Evolutionary conservation across 345 rosid species (phyloP), one percentile per base, ranked within the genome.

Genomic region (Populus tremula): DNA sequence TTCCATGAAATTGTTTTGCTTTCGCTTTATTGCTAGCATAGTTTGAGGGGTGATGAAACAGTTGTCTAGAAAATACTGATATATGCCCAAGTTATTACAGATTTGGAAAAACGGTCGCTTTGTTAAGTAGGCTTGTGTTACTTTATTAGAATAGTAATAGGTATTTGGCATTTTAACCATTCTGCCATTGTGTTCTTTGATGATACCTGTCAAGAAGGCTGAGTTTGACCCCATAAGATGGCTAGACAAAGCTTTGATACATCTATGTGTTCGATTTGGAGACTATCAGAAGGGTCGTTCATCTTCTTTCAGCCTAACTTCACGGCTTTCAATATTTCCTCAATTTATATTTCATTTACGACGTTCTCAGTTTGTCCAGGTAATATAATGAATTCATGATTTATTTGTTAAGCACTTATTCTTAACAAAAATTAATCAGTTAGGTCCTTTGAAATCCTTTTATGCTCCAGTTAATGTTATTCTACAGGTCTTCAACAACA

Each of bases 281-380:
- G 96, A 92, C 43, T 96, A 89, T 82, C 94, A 90, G 75, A 93
- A 93, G 82, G 94, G 89, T 56, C 88, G 85, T 76, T 90, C 98
- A 69, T 83, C 93, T 78, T 89, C 98, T 71, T 96, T 93, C 87
- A 91, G 80, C 84, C 84, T 93, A 79, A 85, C 99, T 77, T 84
- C 94, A 20, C 93, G 96, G 74, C 84, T 93, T 76, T 91, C 94
- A 70, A 87, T 92, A 82, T 87, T 96, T 77, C 98, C 99, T 59
- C 94, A 92, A 85, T 96, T 92, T 76, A 90, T 91, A 77, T 93
- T 92, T 84, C 87, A 96, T 87, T 78, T 96, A 61, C 97, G 99
- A 49, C 97, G 99, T 71, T 96, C 99, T 43, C 99, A 96, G 81
- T 96, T 92, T 90, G 94, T 96, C 76, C 97, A 96, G 97, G 99